Evolutionary conservation across 108 stramenopile genomes (phyloP), one percentile per base, ranked within the genome.

Genomic region (Nitzschia putrida): DNA sequence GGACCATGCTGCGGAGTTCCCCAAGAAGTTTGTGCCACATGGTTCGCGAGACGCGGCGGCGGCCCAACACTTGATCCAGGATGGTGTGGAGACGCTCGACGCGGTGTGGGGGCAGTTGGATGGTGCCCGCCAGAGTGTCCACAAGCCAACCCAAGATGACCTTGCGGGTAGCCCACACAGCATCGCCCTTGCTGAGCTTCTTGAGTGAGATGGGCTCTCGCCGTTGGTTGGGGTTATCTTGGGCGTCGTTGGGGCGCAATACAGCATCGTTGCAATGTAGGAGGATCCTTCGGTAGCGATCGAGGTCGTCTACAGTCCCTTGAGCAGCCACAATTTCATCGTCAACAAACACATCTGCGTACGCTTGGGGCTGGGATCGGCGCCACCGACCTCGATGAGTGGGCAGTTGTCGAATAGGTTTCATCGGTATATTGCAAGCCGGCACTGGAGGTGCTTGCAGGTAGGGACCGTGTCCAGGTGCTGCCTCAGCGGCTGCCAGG

Each of bases 311-410:
- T 20, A 57, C 16, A 38, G 56, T 47, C 18, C 73, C 77, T 60
- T 84, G 79, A 21, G 56, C 73, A 12, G 65, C 11, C 1, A 9
- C 54, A 53, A 77, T 54, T 47, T 74, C 78, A 55, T 84, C 80
- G 66, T 84, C 83, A 8, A 80, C 73, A 57, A 69, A 78, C 3
- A 84, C 67, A 22, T 84, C 77, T 8, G 56, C 51, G 23, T 77
- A 69, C 26, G 25, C 37, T 14, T 79, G 23, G 12, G 69, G 76
- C 14, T 8, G 18, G n/a, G 40, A 43, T 38, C 8, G 25, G 39
- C 20, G 10, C 20, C 7, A 8, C 47, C 53, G 71, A n/a, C n/a
- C n/a, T n/a, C n/a, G 38, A 34, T 13, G 25, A 9, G 12, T 7
- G 14, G 18, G 40, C 42, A 2, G 39, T 4, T 50, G 18, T 47